Percentiles rank a stretch among this genome's conserved stretches.
Evolutionary conservation across 2,329 filamentous ascomycete species (phyloP).

Genomic region (Aspergillus clavatus): DNA sequence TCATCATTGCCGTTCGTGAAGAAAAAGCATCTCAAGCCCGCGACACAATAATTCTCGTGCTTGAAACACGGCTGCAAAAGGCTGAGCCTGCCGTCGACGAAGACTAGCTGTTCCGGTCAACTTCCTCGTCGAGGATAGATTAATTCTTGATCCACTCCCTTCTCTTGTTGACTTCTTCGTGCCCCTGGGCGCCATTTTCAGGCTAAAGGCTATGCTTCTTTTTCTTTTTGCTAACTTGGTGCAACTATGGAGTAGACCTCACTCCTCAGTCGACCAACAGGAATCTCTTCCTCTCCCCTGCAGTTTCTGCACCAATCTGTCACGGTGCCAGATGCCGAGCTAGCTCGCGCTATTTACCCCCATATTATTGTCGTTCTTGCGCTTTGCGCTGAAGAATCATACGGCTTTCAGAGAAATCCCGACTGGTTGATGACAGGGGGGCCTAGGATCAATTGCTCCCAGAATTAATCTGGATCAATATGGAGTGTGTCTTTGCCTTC

Average conservation of each 20-base stretch:
- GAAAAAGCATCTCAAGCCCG: no score
- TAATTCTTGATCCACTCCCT: neutral
- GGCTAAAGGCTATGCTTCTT: neutral
- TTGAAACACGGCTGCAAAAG: neutral
- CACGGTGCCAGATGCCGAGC: neutral
- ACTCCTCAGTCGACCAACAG: no score
- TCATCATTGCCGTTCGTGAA: no score
- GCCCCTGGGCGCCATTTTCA: neutral
- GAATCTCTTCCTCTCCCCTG: no score
- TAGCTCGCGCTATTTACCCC: neutral
- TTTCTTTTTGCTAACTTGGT: no score
- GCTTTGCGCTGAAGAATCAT: neutral
- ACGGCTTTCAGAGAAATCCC: neutral
- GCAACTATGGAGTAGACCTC: no score
- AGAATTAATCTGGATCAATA: neutral
- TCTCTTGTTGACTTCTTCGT: no score
- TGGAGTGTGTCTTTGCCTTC: neutral
- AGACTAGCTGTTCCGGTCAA: neutral
- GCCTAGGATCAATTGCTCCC: no score
- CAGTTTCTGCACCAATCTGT: neutral
- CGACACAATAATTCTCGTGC: neutral
- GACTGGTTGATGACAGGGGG: no score
- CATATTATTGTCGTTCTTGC: no score
- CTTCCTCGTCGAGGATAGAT: neutral
- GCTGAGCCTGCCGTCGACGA: neutral